Evolutionary conservation across 306 rosid genomes (phyloP), one percentile per base, ranked within the genome.

Genomic region (Lagenaria siceraria): DNA sequence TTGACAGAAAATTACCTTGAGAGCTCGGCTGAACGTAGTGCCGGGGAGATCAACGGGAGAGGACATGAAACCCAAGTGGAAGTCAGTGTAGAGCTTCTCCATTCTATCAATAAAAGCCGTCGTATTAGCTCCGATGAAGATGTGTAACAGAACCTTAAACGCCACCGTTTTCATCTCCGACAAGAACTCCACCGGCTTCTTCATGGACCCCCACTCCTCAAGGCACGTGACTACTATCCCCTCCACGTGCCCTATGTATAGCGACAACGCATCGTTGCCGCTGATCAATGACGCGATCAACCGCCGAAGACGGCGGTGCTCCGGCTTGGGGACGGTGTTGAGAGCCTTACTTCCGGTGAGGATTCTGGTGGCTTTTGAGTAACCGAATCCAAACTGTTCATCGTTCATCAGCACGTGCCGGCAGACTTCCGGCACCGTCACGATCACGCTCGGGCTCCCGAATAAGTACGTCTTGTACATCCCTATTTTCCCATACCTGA

Each of bases 381-480:
- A 71, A 3, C 81, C 84, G 40, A 15, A 24, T 1, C 1, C 59
- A 11, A 78, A 82, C 0, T 40, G 72, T 10, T 79, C 78, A 18
- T 82, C 82, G 70, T 75, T 64, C 56, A 73, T 75, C 10, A 82
- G 40, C 9, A 82, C 74, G 15, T 48, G 76, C 18, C 81, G 74
- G 48, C 80, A 78, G 3, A 65, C 71, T 35, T 82, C 82, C 24
- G 85, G 78, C 56, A 9, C 27, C 14, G 48, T 31, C 3, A 82
- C 61, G 38, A 82, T 79, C 65, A 82, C 64, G n/a, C 78, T 56
- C 31, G 85, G 85, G 35, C 49, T 11, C 15, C 82, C 82, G 25
- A 82, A 75, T 48, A 82, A 9, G 74, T 78, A 60, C 11, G 82
- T 66, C 29, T 68, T 82, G 85, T 65, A 82, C 58, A 82, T 75